Conservation (phyloP, 139 green algal genomes). For the Auxenochlorella pyrenoidosa region DNA sequence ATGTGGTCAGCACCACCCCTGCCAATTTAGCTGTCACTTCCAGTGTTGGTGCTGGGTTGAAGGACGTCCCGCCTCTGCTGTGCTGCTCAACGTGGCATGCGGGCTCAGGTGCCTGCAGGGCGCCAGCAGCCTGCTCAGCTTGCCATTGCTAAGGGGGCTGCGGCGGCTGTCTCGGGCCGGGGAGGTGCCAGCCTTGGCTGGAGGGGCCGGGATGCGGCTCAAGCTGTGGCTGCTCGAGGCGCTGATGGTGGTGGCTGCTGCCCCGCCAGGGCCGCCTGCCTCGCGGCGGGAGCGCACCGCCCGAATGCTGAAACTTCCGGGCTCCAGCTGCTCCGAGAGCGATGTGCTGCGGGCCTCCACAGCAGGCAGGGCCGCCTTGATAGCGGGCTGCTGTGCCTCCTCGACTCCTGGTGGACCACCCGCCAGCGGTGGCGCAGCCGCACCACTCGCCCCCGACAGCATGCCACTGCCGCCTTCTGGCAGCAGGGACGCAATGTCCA, state of each 20-base stretch:
- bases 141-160: neutral
- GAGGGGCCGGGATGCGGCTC: neutral
- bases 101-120: neutral
- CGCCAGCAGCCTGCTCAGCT: slow-evolving; percentile 10
- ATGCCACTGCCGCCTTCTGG: neutral
- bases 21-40: neutral
- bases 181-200: neutral
- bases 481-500: slow-evolving; percentile 5
- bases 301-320: neutral
- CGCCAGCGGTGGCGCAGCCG: neutral
- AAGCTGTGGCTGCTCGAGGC: neutral
- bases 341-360: neutral
- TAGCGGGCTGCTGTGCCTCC: neutral
- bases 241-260: neutral
- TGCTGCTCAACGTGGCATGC: neutral
- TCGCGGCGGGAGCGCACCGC: neutral
- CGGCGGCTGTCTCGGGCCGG: neutral
- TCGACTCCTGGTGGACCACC: neutral
- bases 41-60: neutral
- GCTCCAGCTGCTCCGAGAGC: neutral
- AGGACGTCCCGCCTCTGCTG: neutral
- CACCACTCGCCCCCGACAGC: neutral
- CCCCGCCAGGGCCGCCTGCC: neutral
- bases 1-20: neutral
- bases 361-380: neutral